Evolutionary conservation across 305 asterid genomes (phyloP), one percentile per base, ranked within the genome.

Genomic region (Ilex paraguariensis): DNA sequence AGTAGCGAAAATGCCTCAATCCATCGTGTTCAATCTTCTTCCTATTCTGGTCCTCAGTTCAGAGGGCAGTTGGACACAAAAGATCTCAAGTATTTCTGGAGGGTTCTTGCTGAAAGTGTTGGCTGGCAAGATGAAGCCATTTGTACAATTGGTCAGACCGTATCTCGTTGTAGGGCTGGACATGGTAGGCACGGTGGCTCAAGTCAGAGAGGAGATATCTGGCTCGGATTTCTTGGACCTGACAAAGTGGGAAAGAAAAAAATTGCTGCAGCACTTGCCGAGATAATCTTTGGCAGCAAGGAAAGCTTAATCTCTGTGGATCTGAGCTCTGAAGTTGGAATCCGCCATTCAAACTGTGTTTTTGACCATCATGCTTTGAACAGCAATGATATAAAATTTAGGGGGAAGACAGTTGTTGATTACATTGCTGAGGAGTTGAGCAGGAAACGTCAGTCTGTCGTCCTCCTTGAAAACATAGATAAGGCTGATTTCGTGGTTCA

Each of bases 171-270:
- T 76, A 77, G 75, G 81, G 74, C 66, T 75, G 90, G 85, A 52
- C 70, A 73, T 42, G 76, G 73, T 57, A 76, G 64, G 49, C 56
- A 67, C 49, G 68, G 1, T 52, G 54, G 71, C 64, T 79, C 79
- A 31, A 78, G 0, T 46, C 11, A 73, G 67, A 79, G 77, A 71
- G 87, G 97, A 73, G 85, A 74, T 73, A 59, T 84, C 55, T 93
- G 97, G 97, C 82, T 93, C 70, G 75, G 85, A 73, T 86, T 90
- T 73, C 69, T 72, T 57, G 99, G 99, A 44, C 94, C 92, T 64
- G 99, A 93, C 78, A 77, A 65, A 75, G 89, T 81, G 60, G 93
- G 94, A 30, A 93, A 93, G 85, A 80, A 81, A 67, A 86, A 79
- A 78, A 75, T 87, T 64, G 91, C 92, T 33, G 78, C 82, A 21